Conservation (phyloP, 2,329 filamentous ascomycete genomes). For the Hysterium pulicare region DNA sequence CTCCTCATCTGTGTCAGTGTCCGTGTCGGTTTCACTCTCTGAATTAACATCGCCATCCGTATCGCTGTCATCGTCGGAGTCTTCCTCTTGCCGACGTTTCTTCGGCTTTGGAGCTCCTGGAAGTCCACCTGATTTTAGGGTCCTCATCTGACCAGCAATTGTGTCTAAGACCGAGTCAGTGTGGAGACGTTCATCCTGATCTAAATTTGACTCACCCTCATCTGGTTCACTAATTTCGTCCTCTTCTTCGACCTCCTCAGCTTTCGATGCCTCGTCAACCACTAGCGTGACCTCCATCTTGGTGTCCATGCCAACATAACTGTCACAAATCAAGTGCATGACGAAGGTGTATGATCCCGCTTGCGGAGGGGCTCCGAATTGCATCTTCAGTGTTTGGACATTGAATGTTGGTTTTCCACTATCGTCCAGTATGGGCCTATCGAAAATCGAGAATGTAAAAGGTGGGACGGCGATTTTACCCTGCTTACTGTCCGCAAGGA, state of each 20-base stretch:
- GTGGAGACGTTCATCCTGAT: slow-evolving; percentile 33
- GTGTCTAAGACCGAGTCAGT: slow-evolving; percentile 53
- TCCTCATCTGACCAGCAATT: slow-evolving; percentile 85
- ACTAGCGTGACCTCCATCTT: slow-evolving; percentile 86
- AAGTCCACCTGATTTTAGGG: slow-evolving; percentile 67
- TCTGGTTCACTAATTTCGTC: slow-evolving; percentile 98
- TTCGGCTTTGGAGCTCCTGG: slow-evolving; percentile 49
- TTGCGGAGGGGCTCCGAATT: slow-evolving; percentile 92
- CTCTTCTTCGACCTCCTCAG: slow-evolving; percentile 73
- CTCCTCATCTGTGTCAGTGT: slow-evolving; percentile 42
- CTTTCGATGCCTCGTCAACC: slow-evolving; percentile 86
- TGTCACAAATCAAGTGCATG: slow-evolving; percentile 90
- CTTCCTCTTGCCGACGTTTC: slow-evolving; percentile 57
- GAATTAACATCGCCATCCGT: slow-evolving; percentile 60
- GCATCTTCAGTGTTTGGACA: slow-evolving; percentile 93
- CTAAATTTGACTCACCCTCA: slow-evolving; percentile 63
- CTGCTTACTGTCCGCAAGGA: slow-evolving; percentile 89
- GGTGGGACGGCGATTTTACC: slow-evolving; percentile 95
- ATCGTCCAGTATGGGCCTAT: slow-evolving; percentile 79
- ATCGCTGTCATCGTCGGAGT: slow-evolving; percentile 61
- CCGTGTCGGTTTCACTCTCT: slow-evolving; percentile 50
- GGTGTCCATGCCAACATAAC: slow-evolving; percentile 89
- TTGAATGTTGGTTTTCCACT: slow-evolving; percentile 86
- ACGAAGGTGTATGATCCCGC: slow-evolving; percentile 91
- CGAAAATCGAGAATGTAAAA: slow-evolving; percentile 90